These are phyloP conservation scores for Leucaena leucocephala DNA, from an alignment of 306 rosid species.

Conservation along the genomic window DNA sequence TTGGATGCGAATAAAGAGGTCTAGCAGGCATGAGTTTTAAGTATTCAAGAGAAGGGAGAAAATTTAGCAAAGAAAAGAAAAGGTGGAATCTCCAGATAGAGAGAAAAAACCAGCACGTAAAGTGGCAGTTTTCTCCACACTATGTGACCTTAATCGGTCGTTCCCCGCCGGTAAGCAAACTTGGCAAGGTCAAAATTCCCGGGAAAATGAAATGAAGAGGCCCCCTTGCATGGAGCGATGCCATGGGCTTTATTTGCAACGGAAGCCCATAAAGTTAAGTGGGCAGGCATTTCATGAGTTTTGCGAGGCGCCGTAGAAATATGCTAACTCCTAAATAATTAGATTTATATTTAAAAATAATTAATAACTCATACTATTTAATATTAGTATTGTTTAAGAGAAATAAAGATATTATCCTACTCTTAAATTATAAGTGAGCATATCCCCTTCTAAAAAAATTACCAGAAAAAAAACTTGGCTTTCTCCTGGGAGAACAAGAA, in stretches of 20 bases:
- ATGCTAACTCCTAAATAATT: too few relatives aligned
- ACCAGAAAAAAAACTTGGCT: too few relatives aligned
- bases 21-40: conserved; percentile 17
- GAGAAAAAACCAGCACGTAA: conserved; percentile 11
- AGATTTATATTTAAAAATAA: too few relatives aligned
- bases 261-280: background rate
- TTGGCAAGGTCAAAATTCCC: conserved; percentile 7
- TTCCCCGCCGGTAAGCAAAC: background rate
- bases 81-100: background rate
- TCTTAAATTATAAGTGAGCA: too few relatives aligned
- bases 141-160: background rate
- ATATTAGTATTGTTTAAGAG: too few relatives aligned
- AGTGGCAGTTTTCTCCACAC: conserved; percentile 10
- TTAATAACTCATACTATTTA: too few relatives aligned
- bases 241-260: conserved; percentile 14
- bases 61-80: background rate
- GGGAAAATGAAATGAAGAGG: background rate
- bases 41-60: background rate
- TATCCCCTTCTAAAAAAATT: too few relatives aligned
- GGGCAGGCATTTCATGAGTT: background rate
- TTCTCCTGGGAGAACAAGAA: too few relatives aligned
- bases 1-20: background rate
- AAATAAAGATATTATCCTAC: too few relatives aligned
- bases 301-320: too few relatives aligned
- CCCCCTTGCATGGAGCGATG: background rate